A percentile compares a stretch with the other conserved stretches of the same genome.
phyloP scores from a whole-genome alignment of 2,329 filamentous ascomycete genomes.

The Paradendryphiella salina region DNA sequence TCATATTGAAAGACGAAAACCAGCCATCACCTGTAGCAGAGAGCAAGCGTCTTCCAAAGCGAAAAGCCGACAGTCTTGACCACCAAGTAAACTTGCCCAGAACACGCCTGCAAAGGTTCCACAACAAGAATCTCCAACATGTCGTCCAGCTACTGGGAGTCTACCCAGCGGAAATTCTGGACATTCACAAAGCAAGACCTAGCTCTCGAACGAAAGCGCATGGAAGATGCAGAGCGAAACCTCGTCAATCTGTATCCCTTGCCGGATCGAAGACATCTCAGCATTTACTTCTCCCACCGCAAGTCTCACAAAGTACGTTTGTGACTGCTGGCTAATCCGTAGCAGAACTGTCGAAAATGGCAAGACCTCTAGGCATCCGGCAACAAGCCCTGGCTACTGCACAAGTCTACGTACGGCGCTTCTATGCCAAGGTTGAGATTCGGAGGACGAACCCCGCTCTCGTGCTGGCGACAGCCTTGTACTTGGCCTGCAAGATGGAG shows the following conservation, averaged over 20 bases:
- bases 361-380: constrained; percentile 78
- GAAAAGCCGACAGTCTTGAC: neutral
- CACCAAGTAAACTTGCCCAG: neutral
- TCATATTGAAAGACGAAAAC: neutral
- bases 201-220: constrained; percentile 70
- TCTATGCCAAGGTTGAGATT: constrained; percentile 89
- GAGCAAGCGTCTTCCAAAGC: neutral
- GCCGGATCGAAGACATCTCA: constrained; percentile 78
- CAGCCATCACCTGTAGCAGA: neutral
- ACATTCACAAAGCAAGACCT: constrained; percentile 84
- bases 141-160: constrained; percentile 97
- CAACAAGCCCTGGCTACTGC: constrained; percentile 94
- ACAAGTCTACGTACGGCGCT: constrained; percentile 91
- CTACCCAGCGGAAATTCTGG: constrained; percentile 88
- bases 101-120: neutral
- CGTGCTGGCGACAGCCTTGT: constrained; percentile 88
- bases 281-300: constrained; percentile 93
- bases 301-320: constrained; percentile 40
- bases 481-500: constrained; percentile 97
- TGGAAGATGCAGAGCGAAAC: constrained; percentile 75
- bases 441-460: constrained; percentile 92
- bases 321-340: neutral
- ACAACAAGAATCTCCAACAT: constrained; percentile 53
- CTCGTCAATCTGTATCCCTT: constrained; percentile 79
- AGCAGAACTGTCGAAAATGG: constrained; percentile 74